phyloP scores from a whole-genome alignment of 2,329 filamentous ascomycete genomes.

The Neospermospora avenae region DNA sequence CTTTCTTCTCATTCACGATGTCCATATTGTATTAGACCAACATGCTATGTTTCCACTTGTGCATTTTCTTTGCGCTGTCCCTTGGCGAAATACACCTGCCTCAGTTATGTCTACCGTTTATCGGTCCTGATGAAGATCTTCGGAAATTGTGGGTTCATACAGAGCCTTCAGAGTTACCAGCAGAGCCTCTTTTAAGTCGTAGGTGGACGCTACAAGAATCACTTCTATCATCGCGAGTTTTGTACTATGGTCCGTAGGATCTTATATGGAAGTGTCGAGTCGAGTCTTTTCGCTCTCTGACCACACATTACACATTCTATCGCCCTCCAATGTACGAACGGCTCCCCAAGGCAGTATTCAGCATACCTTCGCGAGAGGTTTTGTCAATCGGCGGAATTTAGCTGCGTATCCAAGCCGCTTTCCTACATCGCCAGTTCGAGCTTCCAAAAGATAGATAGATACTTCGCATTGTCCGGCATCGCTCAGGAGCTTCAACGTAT shows the following conservation, averaged over 20 bases:
- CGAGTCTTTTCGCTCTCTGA: neutral
- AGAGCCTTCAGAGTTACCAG: neutral
- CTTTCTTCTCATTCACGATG: no score
- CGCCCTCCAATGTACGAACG: neutral
- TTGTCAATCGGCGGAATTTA: neutral
- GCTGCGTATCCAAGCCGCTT: neutral
- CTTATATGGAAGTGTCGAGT: neutral
- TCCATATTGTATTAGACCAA: neutral
- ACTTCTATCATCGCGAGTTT: neutral
- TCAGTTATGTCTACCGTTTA: neutral
- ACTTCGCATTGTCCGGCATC: neutral
- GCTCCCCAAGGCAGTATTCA: neutral
- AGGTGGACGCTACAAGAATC: slow-evolving; percentile 6
- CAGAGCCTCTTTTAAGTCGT: neutral
- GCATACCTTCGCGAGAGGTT: neutral
- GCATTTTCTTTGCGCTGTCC: neutral
- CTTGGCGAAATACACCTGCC: neutral
- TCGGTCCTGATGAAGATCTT: neutral
- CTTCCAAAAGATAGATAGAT: neutral
- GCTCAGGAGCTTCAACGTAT: slow-evolving; percentile 3
- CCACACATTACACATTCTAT: neutral
- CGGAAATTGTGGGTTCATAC: neutral
- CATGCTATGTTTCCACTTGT: neutral
- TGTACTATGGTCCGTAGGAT: neutral
- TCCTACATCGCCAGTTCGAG: neutral